phyloP scores from a whole-genome alignment of 495 filamentous ascomycete genomes.

The Evansstolkia leycettana region DNA sequence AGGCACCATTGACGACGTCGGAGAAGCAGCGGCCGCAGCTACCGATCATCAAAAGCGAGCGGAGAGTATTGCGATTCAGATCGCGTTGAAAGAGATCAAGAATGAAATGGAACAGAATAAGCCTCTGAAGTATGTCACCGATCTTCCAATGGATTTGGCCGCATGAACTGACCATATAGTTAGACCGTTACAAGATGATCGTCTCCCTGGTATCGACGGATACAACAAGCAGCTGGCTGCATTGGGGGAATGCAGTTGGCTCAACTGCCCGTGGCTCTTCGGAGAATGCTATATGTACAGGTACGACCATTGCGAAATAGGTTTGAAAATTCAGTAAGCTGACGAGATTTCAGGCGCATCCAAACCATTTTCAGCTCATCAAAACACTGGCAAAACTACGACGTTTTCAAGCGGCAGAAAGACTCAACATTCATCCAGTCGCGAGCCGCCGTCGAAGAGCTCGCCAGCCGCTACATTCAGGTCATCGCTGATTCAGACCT shows the following conservation, averaged over 20 bases:
- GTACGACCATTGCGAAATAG: slow-evolving; percentile 20
- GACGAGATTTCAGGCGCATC: slow-evolving; percentile 39
- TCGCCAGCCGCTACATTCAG: slow-evolving; percentile 53
- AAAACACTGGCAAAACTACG: slow-evolving; percentile 66
- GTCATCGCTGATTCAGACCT: slow-evolving; percentile 35
- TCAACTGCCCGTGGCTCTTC: slow-evolving; percentile 69
- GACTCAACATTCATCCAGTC: slow-evolving; percentile 73
- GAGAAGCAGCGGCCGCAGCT: slow-evolving; percentile 17
- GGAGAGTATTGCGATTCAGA: slow-evolving; percentile 66
- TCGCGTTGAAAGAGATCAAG: slow-evolving; percentile 62
- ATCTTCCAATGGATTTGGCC: no score
- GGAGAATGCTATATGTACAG: slow-evolving; percentile 80
- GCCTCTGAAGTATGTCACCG: slow-evolving; percentile 48
- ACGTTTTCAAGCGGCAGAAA: slow-evolving; percentile 74
- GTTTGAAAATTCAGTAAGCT: not conserved
- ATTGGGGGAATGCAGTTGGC: slow-evolving; percentile 58
- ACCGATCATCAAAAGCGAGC: slow-evolving; percentile 38
- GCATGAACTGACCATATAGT: no score
- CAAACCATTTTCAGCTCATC: slow-evolving; percentile 53
- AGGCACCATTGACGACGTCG: slow-evolving; percentile 39
- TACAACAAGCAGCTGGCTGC: slow-evolving; percentile 66
- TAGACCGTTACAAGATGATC: slow-evolving; percentile 66
- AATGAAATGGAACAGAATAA: slow-evolving; percentile 76
- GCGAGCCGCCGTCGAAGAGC: slow-evolving; percentile 66
- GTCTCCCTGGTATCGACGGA: slow-evolving; percentile 47